Conservation (phyloP, 2,329 filamentous ascomycete genomes). For the Fusarium sp. region DNA sequence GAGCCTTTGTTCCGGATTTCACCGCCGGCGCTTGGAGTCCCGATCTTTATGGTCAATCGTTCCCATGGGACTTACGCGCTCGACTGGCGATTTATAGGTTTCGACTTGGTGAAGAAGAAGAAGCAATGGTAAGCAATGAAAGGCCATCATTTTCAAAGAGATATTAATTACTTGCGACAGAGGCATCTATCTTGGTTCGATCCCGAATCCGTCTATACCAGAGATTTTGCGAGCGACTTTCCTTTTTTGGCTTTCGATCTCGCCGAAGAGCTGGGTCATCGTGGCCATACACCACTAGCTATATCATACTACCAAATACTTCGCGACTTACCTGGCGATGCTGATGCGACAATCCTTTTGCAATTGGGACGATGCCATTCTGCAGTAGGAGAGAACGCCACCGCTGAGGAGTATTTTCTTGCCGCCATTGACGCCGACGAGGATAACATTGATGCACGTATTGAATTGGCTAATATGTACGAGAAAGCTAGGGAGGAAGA, state of each 20-base stretch:
- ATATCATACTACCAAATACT: constrained; percentile 72
- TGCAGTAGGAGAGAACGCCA: constrained; percentile 72
- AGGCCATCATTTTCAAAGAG: neutral
- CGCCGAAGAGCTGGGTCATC: constrained; percentile 61
- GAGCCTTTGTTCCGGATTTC: constrained; percentile 74
- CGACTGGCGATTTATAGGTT: constrained; percentile 90
- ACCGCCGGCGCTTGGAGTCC: constrained; percentile 66
- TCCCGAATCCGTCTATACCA: constrained; percentile 67
- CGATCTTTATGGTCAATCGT: constrained; percentile 77
- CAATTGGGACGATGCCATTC: constrained; percentile 79
- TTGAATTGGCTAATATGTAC: constrained; percentile 87
- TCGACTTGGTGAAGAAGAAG: constrained; percentile 75
- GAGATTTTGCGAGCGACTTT: constrained; percentile 73
- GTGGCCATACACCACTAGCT: constrained; percentile 56
- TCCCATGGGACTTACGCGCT: constrained; percentile 86
- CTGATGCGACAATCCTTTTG: constrained; percentile 68
- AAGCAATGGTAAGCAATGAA: constrained; percentile 76
- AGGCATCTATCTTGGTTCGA: constrained; percentile 80
- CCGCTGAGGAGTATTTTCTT: constrained; percentile 84
- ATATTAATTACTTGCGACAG: constrained; percentile 56
- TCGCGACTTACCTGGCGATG: constrained; percentile 62
- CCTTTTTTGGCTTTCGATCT: constrained; percentile 84
- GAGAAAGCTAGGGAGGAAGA: constrained; percentile 81
- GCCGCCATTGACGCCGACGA: constrained; percentile 80
- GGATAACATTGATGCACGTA: constrained; percentile 81